These are phyloP conservation scores for Lophiotrema nucula DNA, from an alignment of 495 filamentous ascomycete species.

Conservation along the genomic window DNA sequence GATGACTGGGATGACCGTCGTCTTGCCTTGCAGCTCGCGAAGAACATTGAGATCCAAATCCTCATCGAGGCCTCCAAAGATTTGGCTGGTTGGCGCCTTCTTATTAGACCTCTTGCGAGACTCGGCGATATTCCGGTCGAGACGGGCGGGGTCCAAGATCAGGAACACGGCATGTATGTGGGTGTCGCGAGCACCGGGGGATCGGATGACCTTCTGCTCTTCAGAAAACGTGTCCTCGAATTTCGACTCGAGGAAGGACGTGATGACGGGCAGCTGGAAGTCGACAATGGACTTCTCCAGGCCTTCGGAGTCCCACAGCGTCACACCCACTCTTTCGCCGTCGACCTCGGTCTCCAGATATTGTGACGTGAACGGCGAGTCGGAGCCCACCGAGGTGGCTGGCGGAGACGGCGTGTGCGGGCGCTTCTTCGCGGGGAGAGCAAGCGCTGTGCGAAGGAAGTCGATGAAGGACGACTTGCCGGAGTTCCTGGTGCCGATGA, in stretches of 20 bases:
- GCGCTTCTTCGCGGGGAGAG: slow-evolving; percentile 73
- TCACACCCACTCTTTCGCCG: slow-evolving; percentile 85
- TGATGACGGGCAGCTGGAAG: slow-evolving; percentile 86
- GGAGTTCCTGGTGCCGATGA: slow-evolving; percentile 82
- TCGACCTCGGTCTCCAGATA: slow-evolving; percentile 96
- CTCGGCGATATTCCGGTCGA: slow-evolving; percentile 78
- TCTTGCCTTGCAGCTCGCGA: slow-evolving; percentile 86
- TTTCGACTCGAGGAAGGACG: slow-evolving; percentile 91
- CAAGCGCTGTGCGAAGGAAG: slow-evolving; percentile 82
- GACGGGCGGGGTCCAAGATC: slow-evolving; percentile 81
- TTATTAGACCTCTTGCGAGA: slow-evolving; percentile 50
- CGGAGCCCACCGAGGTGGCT: slow-evolving; percentile 46
- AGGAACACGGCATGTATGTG: slow-evolving; percentile 97
- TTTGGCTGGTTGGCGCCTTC: slow-evolving; percentile 53
- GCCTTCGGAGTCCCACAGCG: slow-evolving; percentile 93
- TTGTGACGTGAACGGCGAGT: slow-evolving; percentile 66
- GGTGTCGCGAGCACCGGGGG: slow-evolving; percentile 89
- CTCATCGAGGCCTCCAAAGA: slow-evolving; percentile 75
- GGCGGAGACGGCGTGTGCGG: slow-evolving; percentile 37
- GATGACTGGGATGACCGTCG: slow-evolving; percentile 92
- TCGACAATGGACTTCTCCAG: slow-evolving; percentile 92
- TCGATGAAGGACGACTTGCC: slow-evolving; percentile 97
- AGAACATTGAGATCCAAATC: slow-evolving; percentile 89
- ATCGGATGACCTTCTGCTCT: slow-evolving; percentile 94
- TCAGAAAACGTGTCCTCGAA: slow-evolving; percentile 97